Conservation (phyloP, 768 basidiomycete genomes). For the Hemileccinum rubropunctum region DNA sequence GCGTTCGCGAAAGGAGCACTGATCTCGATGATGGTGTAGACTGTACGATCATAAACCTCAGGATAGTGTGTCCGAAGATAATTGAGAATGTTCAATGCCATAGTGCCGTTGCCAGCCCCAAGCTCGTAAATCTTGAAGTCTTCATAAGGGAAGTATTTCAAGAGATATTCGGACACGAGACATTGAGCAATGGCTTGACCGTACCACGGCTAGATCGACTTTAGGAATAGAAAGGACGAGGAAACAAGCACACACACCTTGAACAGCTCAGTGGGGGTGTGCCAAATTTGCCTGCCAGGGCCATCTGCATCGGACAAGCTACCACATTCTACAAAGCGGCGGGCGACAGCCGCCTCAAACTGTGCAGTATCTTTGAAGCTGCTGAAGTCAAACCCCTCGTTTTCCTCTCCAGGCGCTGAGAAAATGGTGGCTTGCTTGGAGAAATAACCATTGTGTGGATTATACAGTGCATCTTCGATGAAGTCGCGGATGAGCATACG, state of each 20-base stretch:
- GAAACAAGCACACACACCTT: conserved; percentile 52
- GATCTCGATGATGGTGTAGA: conserved; percentile 95
- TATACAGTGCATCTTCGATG: conserved; percentile 95
- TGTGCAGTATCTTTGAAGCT: conserved; percentile 63
- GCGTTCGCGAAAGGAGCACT: conserved; percentile 70
- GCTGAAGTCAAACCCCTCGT: conserved; percentile 63
- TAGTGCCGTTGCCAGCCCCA: conserved; percentile 95
- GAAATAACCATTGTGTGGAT: conserved; percentile 97
- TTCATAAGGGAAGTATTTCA: conserved; percentile 95
- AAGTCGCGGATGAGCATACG: conserved; percentile 96
- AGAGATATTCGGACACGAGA: conserved; percentile 86
- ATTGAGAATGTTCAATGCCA: conserved; percentile 86
- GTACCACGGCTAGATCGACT: conserved; percentile 76
- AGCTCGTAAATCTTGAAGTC: conserved; percentile 97
- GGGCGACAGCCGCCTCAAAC: conserved; percentile 81
- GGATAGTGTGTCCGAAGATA: conserved; percentile 75
- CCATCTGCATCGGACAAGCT: conserved; percentile 54
- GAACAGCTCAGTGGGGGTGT: conserved; percentile 97
- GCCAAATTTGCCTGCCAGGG: conserved; percentile 92
- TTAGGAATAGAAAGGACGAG: conserved; percentile 5
- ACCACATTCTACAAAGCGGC: conserved; percentile 72
- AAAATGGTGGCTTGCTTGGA: conserved; percentile 91
- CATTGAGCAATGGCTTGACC: conserved; percentile 88
- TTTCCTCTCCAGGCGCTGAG: conserved; percentile 46
- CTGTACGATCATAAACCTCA: conserved; percentile 89